These are phyloP conservation scores for Arabidopsis thaliana DNA, from an alignment of 345 rosid genomes.

Conservation along the genomic window TAIR10.1 NC_003076.8:1652501-1653000, in stretches of 20 bases:
- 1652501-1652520: conserved; percentile 98
- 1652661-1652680: conserved; percentile 28
- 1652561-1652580: conserved; percentile 9
- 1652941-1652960: conserved; percentile 19
- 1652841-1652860: conserved; percentile 83
- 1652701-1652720: conserved; percentile 25
- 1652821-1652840: conserved; percentile 92
- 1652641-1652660: conserved; percentile 27
- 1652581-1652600: conserved; percentile 6
- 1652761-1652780: conserved; percentile 96
- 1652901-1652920: conserved; percentile 94
- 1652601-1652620: not conserved
- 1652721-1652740: conserved; percentile 27
- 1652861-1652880: conserved; percentile 81
- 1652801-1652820: conserved; percentile 97
- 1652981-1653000: conserved; percentile 3
- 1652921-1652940: conserved; percentile 86
- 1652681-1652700: conserved; percentile 32
- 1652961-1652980: conserved; percentile 2
- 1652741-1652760: conserved; percentile 62
- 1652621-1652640: conserved; percentile 31
- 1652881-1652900: conserved; percentile 90
- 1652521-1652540: conserved; percentile 78
- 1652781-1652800: conserved; percentile 95
- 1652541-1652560: not conserved